Evolutionary conservation across 257 asterid genomes (phyloP).

Genomic region (Echium plantagineum): DNA sequence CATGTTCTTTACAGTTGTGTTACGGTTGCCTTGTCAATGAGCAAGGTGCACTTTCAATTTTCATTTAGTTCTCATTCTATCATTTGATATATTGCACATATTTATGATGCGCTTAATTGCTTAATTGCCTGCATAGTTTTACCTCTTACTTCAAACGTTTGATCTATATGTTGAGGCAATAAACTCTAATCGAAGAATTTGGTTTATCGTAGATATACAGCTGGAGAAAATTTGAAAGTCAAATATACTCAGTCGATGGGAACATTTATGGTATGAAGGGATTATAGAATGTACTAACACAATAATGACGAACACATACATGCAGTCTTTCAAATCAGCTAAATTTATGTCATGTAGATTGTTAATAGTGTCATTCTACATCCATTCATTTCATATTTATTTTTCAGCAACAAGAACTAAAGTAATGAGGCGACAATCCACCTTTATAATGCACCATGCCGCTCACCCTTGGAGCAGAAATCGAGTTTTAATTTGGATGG

Average conservation of each 20-base stretch:
- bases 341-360: background rate
- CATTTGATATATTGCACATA: no score
- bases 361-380: background rate
- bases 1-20: conserved; percentile 74
- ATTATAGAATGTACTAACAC: background rate
- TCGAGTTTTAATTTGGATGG: conserved; percentile 87
- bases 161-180: background rate
- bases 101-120: background rate
- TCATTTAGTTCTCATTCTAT: background rate
- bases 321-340: background rate
- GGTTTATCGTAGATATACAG: conserved; percentile 59
- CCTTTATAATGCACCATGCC: conserved; percentile 78
- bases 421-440: conserved; percentile 79
- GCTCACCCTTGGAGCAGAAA: conserved; percentile 91
- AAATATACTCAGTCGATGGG: conserved; percentile 37
- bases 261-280: conserved; percentile 34
- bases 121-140: no score
- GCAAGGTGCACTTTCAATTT: conserved; percentile 41
- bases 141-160: no score
- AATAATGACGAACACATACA: background rate
- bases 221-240: conserved; percentile 94
- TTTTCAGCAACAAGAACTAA: conserved; percentile 31
- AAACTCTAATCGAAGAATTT: background rate
- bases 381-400: conserved; percentile 3
- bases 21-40: conserved; percentile 75